Evolutionary conservation across 2,329 filamentous ascomycete genomes (phyloP), one percentile per base, ranked within the genome.

Genomic region (Beauveria pseudobassiana): DNA sequence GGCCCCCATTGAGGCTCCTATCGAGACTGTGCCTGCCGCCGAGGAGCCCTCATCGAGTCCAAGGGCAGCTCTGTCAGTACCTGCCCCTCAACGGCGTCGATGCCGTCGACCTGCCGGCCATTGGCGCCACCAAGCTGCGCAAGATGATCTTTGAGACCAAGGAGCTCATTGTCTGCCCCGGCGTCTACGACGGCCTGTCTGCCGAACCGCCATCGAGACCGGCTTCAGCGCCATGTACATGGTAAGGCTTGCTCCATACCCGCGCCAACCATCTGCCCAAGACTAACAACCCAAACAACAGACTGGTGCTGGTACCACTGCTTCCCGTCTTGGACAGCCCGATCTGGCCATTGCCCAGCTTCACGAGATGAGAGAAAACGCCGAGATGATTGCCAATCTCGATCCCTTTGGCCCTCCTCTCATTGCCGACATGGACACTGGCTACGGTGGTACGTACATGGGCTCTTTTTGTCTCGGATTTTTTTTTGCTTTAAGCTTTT

Each of bases 141-240:
- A 69, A 74, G 50, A 73, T 75, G 64, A 70, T 82, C 22, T 69
- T 70, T 1, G 72, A 78, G 42, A 69, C 72, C 20, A 70, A 75
- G 26, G 73, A 77, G 55, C 72, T 81, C 49, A 69, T 89, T 48
- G 78, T 87, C 5, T 85, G 82, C 62, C 86, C 86, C 0, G 86
- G 87, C 50, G 86, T 89, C 1, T 88, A 88, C 67, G 87, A 90
- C 76, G 87, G 87, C 8, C 79, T 88, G 54, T 85, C 84, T 1
- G 85, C 87, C 77, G 87, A 1, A 81, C 89, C 63, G 85, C 86
- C 1, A 75, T 88, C 26, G 75, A 79, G 53, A 76, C 83, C 22
- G 85, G 85, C 7, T 88, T 87, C 63, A 80, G 87, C 52, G 80
- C 78, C 53, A 71, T 89, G 50, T 89, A 89, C 75, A 89, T 89